Evolutionary conservation across 306 rosid genomes (phyloP).

Genomic region (Begonia peltatifolia): DNA sequence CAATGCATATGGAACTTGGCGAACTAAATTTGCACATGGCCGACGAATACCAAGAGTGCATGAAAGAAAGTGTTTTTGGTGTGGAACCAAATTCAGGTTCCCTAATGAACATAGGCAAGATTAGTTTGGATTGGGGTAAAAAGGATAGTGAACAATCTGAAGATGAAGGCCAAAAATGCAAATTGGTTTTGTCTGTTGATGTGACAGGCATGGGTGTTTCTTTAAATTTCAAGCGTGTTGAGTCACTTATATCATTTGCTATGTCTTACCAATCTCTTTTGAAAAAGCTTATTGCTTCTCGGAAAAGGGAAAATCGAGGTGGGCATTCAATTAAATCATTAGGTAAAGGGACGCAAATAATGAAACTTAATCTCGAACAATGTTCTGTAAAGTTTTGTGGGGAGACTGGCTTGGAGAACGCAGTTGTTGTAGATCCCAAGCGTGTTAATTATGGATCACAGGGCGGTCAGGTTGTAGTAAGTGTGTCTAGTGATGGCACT

Average conservation of each 20-base stretch:
- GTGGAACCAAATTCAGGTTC: slow-evolving; percentile 91
- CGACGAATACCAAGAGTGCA: slow-evolving; percentile 84
- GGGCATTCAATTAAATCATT: slow-evolving; percentile 52
- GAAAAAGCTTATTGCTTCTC: slow-evolving; percentile 47
- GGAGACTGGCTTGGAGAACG: slow-evolving; percentile 62
- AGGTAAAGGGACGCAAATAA: slow-evolving; percentile 60
- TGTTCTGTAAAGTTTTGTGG: slow-evolving; percentile 70
- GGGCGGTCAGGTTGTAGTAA: slow-evolving; percentile 68
- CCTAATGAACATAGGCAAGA: slow-evolving; percentile 69
- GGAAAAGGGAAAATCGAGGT: slow-evolving; percentile 44
- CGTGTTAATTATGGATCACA: slow-evolving; percentile 91
- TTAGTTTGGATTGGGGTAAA: slow-evolving; percentile 89
- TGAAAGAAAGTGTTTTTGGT: slow-evolving; percentile 73
- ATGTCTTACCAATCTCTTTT: slow-evolving; percentile 59
- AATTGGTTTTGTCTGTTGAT: slow-evolving; percentile 63
- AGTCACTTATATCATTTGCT: slow-evolving; percentile 74
- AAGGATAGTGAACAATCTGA: slow-evolving; percentile 71
- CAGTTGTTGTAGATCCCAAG: slow-evolving; percentile 77
- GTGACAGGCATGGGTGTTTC: slow-evolving; percentile 79
- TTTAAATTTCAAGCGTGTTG: slow-evolving; percentile 63
- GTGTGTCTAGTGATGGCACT: slow-evolving; percentile 66
- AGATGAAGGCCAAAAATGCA: slow-evolving; percentile 45
- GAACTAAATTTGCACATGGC: slow-evolving; percentile 86
- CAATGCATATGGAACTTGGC: slow-evolving; percentile 81
- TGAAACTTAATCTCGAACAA: slow-evolving; percentile 72